These are phyloP conservation scores for Exserohilum rostratum DNA, from an alignment of 2,329 filamentous ascomycete species.

Conservation along the genomic window DNA sequence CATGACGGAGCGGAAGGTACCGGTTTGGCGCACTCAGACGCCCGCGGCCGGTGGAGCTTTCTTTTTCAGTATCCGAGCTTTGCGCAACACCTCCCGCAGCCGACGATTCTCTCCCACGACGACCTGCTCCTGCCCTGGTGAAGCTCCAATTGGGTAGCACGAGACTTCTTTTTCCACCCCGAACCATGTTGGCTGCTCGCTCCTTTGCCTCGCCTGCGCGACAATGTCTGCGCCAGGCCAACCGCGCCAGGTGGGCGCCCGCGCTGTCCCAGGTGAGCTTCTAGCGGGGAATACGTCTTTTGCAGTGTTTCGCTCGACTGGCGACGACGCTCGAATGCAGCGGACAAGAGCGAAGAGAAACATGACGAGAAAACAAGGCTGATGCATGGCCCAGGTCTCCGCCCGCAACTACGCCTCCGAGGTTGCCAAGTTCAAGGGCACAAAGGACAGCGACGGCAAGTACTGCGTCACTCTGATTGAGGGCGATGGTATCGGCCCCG, in stretches of 20 bases:
- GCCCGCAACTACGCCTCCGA: conserved; percentile 62
- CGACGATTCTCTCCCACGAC: conserved; percentile 25
- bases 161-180: conserved; percentile 24
- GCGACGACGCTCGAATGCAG: background rate
- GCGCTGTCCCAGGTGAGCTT: conserved; percentile 63
- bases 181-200: conserved; percentile 83
- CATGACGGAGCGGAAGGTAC: conserved; percentile 7
- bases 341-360: background rate
- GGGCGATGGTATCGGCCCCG: conserved; percentile 97
- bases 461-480: conserved; percentile 97
- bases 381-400: conserved; percentile 29
- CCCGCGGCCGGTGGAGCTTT: conserved; percentile 34
- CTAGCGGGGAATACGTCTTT: conserved; percentile 4
- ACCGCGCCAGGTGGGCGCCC: conserved; percentile 55
- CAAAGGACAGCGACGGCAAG: conserved; percentile 88
- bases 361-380: background rate
- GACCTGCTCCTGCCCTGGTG: conserved; percentile 38
- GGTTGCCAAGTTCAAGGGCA: conserved; percentile 92
- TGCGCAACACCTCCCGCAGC: conserved; percentile 32
- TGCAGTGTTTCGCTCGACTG: background rate
- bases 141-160: conserved; percentile 44
- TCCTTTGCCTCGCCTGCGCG: conserved; percentile 76
- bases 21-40: conserved; percentile 13
- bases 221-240: conserved; percentile 76
- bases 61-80: conserved; percentile 37